Conservation (phyloP, 768 basidiomycete genomes). For the Rhodocollybia butyracea region DNA sequence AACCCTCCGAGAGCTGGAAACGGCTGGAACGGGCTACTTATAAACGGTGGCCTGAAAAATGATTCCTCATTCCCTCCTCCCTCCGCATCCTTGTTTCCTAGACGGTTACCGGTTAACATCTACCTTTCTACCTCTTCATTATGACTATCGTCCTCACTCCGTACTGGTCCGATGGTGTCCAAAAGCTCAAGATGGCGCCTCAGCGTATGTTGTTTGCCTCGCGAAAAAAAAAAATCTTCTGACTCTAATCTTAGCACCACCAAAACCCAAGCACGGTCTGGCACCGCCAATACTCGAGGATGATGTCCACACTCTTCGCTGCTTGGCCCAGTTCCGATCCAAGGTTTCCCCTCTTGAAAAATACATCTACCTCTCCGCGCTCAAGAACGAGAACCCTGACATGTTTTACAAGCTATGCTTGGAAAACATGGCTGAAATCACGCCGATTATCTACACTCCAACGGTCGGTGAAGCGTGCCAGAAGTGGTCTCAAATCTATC, state of each 20-base stretch:
- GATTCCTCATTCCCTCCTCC: neutral
- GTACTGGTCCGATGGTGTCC: slow-evolving; percentile 66
- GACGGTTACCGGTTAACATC: neutral
- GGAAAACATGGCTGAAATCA: slow-evolving; percentile 64
- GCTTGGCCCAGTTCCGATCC: slow-evolving; percentile 67
- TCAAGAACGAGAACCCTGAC: slow-evolving; percentile 68
- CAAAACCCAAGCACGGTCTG: slow-evolving; percentile 49
- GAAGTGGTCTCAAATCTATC: slow-evolving; percentile 77
- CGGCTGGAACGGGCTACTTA: too few species aligned
- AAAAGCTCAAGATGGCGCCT: slow-evolving; percentile 61
- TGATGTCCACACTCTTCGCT: slow-evolving; percentile 52
- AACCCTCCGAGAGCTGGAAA: too few species aligned
- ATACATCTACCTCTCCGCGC: slow-evolving; percentile 77
- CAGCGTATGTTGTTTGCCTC: slow-evolving; percentile 49
- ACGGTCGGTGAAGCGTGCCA: slow-evolving; percentile 90
- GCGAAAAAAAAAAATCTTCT: neutral
- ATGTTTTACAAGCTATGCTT: slow-evolving; percentile 81
- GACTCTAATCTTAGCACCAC: slow-evolving; percentile 27
- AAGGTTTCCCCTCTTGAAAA: slow-evolving; percentile 77
- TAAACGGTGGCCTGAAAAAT: too few species aligned
- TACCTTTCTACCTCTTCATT: slow-evolving; percentile 5
- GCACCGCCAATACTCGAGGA: slow-evolving; percentile 57
- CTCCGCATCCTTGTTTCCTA: neutral
- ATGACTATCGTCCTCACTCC: slow-evolving; percentile 70
- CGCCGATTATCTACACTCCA: slow-evolving; percentile 88